Evolutionary conservation across 1,284 basidiomycete genomes (phyloP).

Genomic region (Ustilago esculenta): DNA sequence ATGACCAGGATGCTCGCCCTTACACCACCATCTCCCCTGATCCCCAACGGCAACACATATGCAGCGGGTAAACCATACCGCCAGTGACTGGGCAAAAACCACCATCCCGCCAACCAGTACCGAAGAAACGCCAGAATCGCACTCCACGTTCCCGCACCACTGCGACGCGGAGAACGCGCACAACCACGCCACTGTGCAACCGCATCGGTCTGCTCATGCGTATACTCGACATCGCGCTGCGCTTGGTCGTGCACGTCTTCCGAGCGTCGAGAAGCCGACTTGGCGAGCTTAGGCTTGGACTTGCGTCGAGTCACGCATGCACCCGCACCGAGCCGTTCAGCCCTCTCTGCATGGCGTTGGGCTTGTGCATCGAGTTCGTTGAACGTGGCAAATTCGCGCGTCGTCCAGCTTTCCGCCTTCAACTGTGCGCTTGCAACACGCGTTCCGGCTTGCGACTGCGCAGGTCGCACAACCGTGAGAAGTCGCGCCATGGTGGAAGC

Average conservation of each 20-base stretch:
- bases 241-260: conserved; percentile 10
- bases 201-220: conserved; percentile 10
- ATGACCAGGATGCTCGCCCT: conserved; percentile 52
- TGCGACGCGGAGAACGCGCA: conserved; percentile 19
- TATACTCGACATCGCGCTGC: conserved; percentile 10
- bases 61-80: conserved; percentile 44
- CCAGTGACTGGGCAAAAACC: conserved; percentile 51
- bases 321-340: conserved; percentile 13
- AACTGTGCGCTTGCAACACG: conserved; percentile 11
- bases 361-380: conserved; percentile 54
- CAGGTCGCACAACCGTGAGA: conserved; percentile 9
- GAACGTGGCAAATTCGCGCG: conserved; percentile 54
- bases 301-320: conserved; percentile 27
- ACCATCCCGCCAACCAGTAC: conserved; percentile 50
- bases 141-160: conserved; percentile 29
- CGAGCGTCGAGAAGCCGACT: conserved; percentile 4
- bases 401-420: conserved; percentile 49
- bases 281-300: conserved; percentile 14
- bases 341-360: conserved; percentile 32
- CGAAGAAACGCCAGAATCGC: conserved; percentile 43
- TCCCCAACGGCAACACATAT: conserved; percentile 56
- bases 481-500: conserved; percentile 18
- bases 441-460: neutral
- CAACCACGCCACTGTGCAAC: conserved; percentile 41
- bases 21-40: conserved; percentile 55